These are phyloP conservation scores for Xanthoconium purpureum DNA, from an alignment of 768 basidiomycete species.

Conservation along the genomic window DNA sequence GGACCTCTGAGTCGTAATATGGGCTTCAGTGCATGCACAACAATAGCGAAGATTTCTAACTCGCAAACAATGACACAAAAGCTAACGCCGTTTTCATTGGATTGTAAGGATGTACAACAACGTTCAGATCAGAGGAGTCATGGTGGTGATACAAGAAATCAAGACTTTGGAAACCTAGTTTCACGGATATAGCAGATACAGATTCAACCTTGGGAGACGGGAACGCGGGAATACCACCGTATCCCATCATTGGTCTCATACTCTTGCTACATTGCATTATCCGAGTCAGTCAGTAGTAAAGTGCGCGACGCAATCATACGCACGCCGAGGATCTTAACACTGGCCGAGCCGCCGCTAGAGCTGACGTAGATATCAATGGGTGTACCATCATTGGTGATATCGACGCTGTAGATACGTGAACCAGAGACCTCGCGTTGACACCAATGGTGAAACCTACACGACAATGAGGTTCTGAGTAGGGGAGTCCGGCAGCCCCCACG, in stretches of 20 bases:
- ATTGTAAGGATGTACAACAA: too few species aligned
- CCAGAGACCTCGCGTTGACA: background rate
- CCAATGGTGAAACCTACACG: background rate
- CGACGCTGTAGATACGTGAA: background rate
- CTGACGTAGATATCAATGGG: slow-evolving; percentile 5
- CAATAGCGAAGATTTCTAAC: too few species aligned
- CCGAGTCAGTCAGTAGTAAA: background rate
- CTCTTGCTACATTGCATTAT: background rate
- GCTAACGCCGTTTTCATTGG: too few species aligned
- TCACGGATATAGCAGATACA: too few species aligned
- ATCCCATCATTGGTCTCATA: background rate
- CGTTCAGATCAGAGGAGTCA: too few species aligned
- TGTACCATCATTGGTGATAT: background rate
- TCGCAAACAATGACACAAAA: too few species aligned
- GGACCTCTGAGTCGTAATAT: too few species aligned
- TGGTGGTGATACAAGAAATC: background rate
- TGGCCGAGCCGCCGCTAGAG: background rate
- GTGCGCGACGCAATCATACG: background rate
- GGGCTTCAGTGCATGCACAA: too few species aligned
- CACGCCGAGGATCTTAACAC: slow-evolving; percentile 2
- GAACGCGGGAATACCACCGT: background rate
- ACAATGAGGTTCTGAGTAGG: background rate
- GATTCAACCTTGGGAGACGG: background rate
- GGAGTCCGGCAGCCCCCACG: background rate
- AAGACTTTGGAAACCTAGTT: too few species aligned